Percentiles rank a stretch among this genome's conserved stretches.
These are phyloP conservation scores for Emericellopsis terricola DNA, from an alignment of 495 filamentous ascomycete species.

Conservation along the genomic window DNA sequence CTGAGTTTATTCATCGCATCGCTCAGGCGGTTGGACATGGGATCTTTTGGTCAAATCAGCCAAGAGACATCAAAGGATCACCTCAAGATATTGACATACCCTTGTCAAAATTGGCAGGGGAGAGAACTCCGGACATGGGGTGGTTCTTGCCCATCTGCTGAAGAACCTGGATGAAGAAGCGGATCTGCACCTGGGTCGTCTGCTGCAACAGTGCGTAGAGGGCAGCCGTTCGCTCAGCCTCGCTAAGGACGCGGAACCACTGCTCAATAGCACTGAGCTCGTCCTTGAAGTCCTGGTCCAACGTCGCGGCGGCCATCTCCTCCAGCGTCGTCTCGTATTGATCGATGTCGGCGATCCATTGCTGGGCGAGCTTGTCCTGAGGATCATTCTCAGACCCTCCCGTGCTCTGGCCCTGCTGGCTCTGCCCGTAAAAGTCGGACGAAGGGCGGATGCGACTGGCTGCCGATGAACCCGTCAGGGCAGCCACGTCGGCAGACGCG, in stretches of 20 bases:
- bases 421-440: slow-evolving; percentile 81
- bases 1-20: slow-evolving; percentile 95
- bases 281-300: slow-evolving; percentile 99
- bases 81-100: too few species aligned
- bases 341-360: slow-evolving; percentile 98
- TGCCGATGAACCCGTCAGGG: slow-evolving; percentile 56
- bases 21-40: slow-evolving; percentile 89
- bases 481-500: slow-evolving; percentile 93
- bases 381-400: slow-evolving; percentile 48
- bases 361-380: slow-evolving; percentile 82
- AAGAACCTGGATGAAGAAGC: slow-evolving; percentile 96
- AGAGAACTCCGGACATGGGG: slow-evolving; percentile 91
- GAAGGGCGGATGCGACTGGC: slow-evolving; percentile 78
- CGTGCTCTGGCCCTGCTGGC: slow-evolving; percentile 43
- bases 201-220: slow-evolving; percentile 92
- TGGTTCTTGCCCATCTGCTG: slow-evolving; percentile 98
- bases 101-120: slow-evolving; percentile 94
- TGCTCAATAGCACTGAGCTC: slow-evolving; percentile 97
- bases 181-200: slow-evolving; percentile 95
- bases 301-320: slow-evolving; percentile 94
- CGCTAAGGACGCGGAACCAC: slow-evolving; percentile 95
- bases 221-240: slow-evolving; percentile 89
- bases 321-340: slow-evolving; percentile 94
- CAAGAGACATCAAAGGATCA: too few species aligned
- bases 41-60: too few species aligned